Conservation (phyloP, 1,284 basidiomycete genomes). For the Naganishia sp. region DNA sequence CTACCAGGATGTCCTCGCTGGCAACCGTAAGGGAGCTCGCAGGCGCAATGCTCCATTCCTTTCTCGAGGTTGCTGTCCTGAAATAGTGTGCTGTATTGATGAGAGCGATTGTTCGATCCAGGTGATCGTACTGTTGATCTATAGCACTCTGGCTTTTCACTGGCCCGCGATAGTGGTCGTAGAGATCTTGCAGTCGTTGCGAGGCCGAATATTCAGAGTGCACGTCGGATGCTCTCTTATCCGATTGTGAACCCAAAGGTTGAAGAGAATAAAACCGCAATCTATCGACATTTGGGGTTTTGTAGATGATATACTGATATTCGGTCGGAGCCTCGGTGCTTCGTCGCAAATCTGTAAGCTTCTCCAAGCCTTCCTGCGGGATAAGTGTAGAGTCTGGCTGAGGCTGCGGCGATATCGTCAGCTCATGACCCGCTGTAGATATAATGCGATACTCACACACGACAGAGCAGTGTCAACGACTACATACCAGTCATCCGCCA, state of each 20-base stretch:
- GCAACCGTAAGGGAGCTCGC: neutral
- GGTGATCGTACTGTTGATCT: too few relatives aligned
- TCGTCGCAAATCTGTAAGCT: neutral
- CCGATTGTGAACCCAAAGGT: constrained; percentile 23
- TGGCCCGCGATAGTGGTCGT: neutral
- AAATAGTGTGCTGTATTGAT: constrained; percentile 9
- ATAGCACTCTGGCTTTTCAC: too few relatives aligned
- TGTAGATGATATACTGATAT: constrained; percentile 29
- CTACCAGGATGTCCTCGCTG: too few relatives aligned
- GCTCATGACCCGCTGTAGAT: neutral
- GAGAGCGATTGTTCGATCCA: neutral
- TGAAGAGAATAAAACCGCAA: constrained; percentile 33
- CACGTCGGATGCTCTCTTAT: too few relatives aligned
- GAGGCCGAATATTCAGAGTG: neutral
- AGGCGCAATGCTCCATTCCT: neutral
- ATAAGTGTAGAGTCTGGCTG: too few relatives aligned
- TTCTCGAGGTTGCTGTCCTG: constrained; percentile 18
- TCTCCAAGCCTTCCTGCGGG: neutral
- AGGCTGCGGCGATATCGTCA: neutral
- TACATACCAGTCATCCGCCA: constrained; percentile 16
- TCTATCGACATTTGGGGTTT: constrained; percentile 31
- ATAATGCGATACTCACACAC: neutral
- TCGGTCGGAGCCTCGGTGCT: neutral
- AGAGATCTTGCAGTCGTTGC: constrained; percentile 1
- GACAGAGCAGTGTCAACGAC: neutral